phyloP scores from a whole-genome alignment of 148 eudicot species.

The Rhododendron griersonianum region DNA sequence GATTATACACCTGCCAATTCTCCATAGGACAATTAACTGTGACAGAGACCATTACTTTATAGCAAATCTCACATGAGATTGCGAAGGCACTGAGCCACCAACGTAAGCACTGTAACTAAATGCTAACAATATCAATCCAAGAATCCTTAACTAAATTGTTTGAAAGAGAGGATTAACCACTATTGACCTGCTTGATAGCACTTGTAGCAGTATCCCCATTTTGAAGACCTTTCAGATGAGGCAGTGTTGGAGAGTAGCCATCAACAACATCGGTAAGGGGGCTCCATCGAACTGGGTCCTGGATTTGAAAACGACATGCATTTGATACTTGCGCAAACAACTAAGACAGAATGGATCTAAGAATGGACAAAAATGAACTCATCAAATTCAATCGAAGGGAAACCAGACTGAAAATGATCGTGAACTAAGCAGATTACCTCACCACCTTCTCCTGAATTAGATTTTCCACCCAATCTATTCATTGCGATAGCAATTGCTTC shows the following conservation, averaged over 20 bases:
- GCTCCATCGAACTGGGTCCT: constrained; percentile 98
- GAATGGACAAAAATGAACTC: background rate
- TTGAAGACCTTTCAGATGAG: constrained; percentile 98
- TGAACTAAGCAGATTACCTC: constrained; percentile 51
- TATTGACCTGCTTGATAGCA: constrained; percentile 92
- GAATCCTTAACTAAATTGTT: background rate
- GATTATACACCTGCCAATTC: background rate
- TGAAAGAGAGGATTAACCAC: background rate
- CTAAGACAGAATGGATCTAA: constrained; percentile 3
- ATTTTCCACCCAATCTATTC: constrained; percentile 97
- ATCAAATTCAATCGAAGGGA: background rate
- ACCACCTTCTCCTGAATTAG: constrained; percentile 99
- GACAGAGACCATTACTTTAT: background rate
- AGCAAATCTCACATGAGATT: background rate
- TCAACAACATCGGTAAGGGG: constrained; percentile 96
- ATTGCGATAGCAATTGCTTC: constrained; percentile 99
- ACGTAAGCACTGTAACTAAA: background rate
- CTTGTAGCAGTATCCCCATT: constrained; percentile 99
- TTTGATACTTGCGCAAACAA: background rate
- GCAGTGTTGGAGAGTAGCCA: constrained; percentile 94
- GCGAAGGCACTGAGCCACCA: background rate
- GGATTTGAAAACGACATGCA: constrained; percentile 17
- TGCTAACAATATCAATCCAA: background rate
- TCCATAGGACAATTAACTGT: background rate
- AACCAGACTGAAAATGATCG: background rate